Conservation (phyloP, 768 basidiomycete species). For the Lentinus brumalis region DNA sequence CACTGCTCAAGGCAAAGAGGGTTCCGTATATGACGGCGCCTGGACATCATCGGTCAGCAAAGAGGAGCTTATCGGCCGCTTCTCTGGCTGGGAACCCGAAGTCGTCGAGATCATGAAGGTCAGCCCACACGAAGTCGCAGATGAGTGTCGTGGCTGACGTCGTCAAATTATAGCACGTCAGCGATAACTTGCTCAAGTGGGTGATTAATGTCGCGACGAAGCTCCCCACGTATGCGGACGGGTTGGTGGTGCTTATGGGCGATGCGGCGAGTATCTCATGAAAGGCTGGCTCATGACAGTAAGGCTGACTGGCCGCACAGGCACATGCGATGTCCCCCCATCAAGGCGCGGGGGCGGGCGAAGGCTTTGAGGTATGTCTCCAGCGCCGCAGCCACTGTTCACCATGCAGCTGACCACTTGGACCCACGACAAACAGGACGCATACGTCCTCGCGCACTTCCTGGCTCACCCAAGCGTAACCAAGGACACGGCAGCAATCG, state of each 20-base stretch:
- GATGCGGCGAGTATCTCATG: constrained; percentile 29
- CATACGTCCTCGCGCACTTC: constrained; percentile 32
- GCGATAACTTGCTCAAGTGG: not conserved
- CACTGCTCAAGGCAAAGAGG: constrained; percentile 19
- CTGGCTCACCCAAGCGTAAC: constrained; percentile 29
- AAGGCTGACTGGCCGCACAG: not conserved
- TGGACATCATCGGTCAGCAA: constrained; percentile 16
- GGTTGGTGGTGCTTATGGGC: constrained; percentile 29
- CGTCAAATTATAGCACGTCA: not conserved
- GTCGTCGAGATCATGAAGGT: constrained; percentile 26
- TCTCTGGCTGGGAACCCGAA: constrained; percentile 25
- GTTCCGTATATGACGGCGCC: constrained; percentile 22
- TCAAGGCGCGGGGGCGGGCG: constrained; percentile 13
- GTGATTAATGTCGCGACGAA: not conserved
- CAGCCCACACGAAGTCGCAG: not conserved
- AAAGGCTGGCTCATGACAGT: constrained; percentile 28
- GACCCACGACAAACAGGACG: constrained; percentile 23
- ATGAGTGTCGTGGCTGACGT: too few relatives aligned
- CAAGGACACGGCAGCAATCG: constrained; percentile 25
- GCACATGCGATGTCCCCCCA: constrained; percentile 14
- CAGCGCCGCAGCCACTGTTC: not conserved
- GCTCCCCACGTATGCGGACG: constrained; percentile 28
- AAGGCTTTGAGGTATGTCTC: constrained; percentile 12
- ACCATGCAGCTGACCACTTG: not conserved
- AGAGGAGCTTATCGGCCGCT: constrained; percentile 22